Conservation (phyloP, 768 basidiomycete species). For the Imleria badia region DNA sequence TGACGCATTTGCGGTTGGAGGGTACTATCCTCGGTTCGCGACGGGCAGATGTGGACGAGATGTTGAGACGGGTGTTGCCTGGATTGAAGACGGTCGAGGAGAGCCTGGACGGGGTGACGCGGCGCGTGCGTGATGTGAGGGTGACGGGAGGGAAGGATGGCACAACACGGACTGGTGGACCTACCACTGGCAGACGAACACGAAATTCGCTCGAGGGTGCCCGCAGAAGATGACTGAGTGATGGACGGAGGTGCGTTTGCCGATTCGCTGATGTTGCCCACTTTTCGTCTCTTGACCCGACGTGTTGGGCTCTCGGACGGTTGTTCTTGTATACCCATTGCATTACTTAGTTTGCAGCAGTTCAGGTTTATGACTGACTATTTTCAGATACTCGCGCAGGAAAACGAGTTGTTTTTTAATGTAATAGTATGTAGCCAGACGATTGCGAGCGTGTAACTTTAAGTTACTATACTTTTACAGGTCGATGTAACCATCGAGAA, state of each 20-base stretch:
- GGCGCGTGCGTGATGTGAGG: constrained; percentile 12
- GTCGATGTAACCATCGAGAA: neutral
- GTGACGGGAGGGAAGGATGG: neutral
- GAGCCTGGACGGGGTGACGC: constrained; percentile 14
- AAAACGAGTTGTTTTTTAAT: neutral
- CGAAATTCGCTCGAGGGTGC: constrained; percentile 12
- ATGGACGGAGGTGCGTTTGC: neutral
- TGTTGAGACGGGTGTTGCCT: constrained; percentile 24
- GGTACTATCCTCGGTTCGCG: constrained; percentile 14
- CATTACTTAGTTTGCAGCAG: neutral
- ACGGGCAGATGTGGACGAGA: constrained; percentile 17
- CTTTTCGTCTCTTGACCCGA: too few relatives aligned
- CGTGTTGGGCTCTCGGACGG: neutral
- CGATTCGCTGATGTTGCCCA: neutral
- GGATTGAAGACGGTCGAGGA: constrained; percentile 23
- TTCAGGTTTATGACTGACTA: neutral
- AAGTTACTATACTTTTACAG: neutral
- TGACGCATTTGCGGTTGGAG: constrained; percentile 18
- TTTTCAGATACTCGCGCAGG: neutral
- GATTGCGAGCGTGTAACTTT: neutral
- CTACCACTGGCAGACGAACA: constrained; percentile 14
- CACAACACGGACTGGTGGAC: neutral
- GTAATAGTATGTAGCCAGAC: neutral
- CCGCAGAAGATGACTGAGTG: neutral
- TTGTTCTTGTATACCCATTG: neutral